Evolutionary conservation across 2,329 filamentous ascomycete genomes (phyloP).

Genomic region (Ustilaginoidea virens): DNA sequence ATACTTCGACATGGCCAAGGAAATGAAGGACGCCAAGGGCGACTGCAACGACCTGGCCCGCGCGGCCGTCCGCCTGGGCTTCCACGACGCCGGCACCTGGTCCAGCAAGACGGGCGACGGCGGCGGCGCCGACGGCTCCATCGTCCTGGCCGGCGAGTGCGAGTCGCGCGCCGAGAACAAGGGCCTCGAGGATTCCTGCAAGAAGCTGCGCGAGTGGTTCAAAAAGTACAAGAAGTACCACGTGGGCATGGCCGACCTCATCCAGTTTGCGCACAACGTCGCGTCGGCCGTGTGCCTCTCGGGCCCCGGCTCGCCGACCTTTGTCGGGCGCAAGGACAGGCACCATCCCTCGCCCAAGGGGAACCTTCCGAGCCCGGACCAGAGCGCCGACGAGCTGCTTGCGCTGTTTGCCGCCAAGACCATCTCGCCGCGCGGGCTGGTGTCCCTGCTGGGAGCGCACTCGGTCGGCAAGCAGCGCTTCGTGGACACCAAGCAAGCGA

Average conservation of each 20-base stretch:
- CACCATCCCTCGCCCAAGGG: slow-evolving; percentile 20
- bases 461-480: slow-evolving; percentile 30
- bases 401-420: slow-evolving; percentile 33
- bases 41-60: slow-evolving; percentile 25
- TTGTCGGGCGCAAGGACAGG: slow-evolving; percentile 32
- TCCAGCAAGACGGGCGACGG: slow-evolving; percentile 4
- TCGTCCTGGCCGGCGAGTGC: slow-evolving; percentile 23
- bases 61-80: slow-evolving; percentile 25
- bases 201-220: slow-evolving; percentile 20
- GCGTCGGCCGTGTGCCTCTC: slow-evolving; percentile 28
- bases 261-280: slow-evolving; percentile 22
- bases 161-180: slow-evolving; percentile 23
- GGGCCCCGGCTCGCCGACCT: slow-evolving; percentile 29
- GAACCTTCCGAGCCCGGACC: slow-evolving; percentile 25
- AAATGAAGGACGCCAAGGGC: slow-evolving; percentile 17
- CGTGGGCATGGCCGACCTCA: slow-evolving; percentile 34
- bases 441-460: slow-evolving; percentile 37
- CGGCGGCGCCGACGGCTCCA: slow-evolving; percentile 28
- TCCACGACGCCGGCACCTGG: slow-evolving; percentile 29
- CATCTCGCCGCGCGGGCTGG: slow-evolving; percentile 29
- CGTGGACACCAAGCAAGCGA: slow-evolving; percentile 21
- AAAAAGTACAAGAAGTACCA: slow-evolving; percentile 20
- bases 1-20: slow-evolving; percentile 18
- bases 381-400: slow-evolving; percentile 26
- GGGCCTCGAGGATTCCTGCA: slow-evolving; percentile 26